Evolutionary conservation across 1,284 basidiomycete species (phyloP).

Genomic region (Apiotrichum laibachii): DNA sequence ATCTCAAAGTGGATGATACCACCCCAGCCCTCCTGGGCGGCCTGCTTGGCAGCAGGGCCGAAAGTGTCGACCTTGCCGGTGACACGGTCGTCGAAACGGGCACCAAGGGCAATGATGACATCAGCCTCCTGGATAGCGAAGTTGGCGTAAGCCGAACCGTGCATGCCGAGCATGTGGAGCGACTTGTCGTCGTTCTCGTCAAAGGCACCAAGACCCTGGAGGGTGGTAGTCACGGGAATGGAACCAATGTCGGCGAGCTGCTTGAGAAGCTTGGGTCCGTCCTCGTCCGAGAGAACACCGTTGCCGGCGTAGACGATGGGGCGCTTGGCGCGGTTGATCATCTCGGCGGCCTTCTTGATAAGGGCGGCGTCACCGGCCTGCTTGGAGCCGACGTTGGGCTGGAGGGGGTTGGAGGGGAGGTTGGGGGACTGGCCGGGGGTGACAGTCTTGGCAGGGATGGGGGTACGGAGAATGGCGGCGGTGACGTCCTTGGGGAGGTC

Average conservation of each 20-base stretch:
- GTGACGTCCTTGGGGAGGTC: slow-evolving; percentile 98
- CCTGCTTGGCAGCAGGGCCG: slow-evolving; percentile 83
- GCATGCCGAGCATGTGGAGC: slow-evolving; percentile 99
- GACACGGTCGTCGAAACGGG: slow-evolving; percentile 95
- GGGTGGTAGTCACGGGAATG: slow-evolving; percentile 94
- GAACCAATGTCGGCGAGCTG: slow-evolving; percentile 79
- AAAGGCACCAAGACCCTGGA: slow-evolving; percentile 92
- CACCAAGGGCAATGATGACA: slow-evolving; percentile 94
- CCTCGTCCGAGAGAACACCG: slow-evolving; percentile 77
- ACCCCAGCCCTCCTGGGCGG: slow-evolving; percentile 79
- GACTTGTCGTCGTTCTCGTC: slow-evolving; percentile 85
- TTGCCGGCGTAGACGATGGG: slow-evolving; percentile 94
- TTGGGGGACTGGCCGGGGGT: slow-evolving; percentile 76
- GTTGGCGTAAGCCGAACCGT: slow-evolving; percentile 96
- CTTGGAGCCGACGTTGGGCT: slow-evolving; percentile 59
- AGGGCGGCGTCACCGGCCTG: slow-evolving; percentile 64
- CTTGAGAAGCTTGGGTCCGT: slow-evolving; percentile 79
- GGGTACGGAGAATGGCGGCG: slow-evolving; percentile 79
- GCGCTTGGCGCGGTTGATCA: slow-evolving; percentile 88
- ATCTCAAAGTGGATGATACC: slow-evolving; percentile 99
- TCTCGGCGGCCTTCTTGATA: slow-evolving; percentile 76
- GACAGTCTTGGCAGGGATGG: slow-evolving; percentile 83
- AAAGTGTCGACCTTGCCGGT: slow-evolving; percentile 89
- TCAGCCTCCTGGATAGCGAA: slow-evolving; percentile 96
- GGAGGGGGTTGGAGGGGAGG: slow-evolving; percentile 64